Base-by-base conservation (phyloP, 169 alveolate species). In the Plasmodium cynomolgi region DNA sequence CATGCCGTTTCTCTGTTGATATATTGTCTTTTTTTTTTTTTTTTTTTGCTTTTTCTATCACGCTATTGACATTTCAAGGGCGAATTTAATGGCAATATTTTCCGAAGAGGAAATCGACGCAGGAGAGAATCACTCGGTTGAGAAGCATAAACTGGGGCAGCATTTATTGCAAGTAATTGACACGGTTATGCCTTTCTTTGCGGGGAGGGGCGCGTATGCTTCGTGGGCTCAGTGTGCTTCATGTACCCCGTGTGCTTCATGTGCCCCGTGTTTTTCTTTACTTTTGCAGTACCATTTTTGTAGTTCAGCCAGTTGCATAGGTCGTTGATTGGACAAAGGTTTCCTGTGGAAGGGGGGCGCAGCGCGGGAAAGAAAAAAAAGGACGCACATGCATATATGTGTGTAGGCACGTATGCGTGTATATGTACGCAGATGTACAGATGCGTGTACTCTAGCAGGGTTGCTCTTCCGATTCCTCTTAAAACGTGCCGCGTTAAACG, bases 261-360 rank as follows among this genome's bases (percentile, higher is more conserved):
- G 83, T 1, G 47, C 37, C 31, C 47, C 50, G 17, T 79, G 41
- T 41, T 79, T 79, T 20, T 20, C 23, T 31, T 6, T 6, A 33
- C 71, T 81, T 50, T 83, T 15, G 26, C 56, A 39, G 72, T 85
- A 85, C 93, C 93, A 73, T 85, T 85, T 44, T 85, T 85, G 44
- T 85, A 85, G 77, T 85, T 85, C 23, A 85, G 79, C 93, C 93
- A 85, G 41, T 85, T 85, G 80, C 77, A 85, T 74, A 85, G 80
- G 58, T 85, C 93, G 44, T 44, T 85, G n/a, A 85, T 85, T 47
- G 93, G 93, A 37, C 93, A 85, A n/a, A 85, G 80, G 39, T 56
- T 85, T 77, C 93, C 93, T 85, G 72, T 85, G 26, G 54, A 56
- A 44, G 29, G 47, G 50, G 54, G 54, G 54, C n/a, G 39, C 26